phyloP scores from a whole-genome alignment of 1,284 basidiomycete genomes.

The Psilocybe mexicana region DNA sequence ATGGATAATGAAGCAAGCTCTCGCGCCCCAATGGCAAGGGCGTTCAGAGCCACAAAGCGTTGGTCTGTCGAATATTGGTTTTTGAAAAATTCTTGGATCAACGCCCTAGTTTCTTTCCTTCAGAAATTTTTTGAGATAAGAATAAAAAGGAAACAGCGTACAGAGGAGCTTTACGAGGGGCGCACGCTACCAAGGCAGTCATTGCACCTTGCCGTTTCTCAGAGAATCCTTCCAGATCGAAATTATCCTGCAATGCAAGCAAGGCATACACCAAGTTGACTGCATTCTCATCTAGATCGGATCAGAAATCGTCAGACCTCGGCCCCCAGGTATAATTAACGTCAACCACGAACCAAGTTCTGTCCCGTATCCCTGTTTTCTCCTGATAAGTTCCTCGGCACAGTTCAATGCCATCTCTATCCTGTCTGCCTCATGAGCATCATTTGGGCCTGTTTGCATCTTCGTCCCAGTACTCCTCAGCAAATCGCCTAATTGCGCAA shows the following conservation, averaged over 20 bases:
- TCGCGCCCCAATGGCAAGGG: slow-evolving; percentile 82
- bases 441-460: slow-evolving; percentile 41
- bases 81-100: slow-evolving; percentile 93
- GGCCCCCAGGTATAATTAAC: slow-evolving; percentile 3
- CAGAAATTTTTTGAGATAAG: background rate
- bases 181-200: slow-evolving; percentile 78
- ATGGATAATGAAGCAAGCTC: slow-evolving; percentile 78
- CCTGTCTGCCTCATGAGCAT: slow-evolving; percentile 70
- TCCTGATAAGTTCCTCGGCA: slow-evolving; percentile 81
- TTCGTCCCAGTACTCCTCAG: slow-evolving; percentile 52
- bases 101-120: slow-evolving; percentile 48
- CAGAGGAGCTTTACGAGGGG: slow-evolving; percentile 77
- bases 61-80: slow-evolving; percentile 89
- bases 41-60: slow-evolving; percentile 82
- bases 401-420: slow-evolving; percentile 77
- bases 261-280: slow-evolving; percentile 79
- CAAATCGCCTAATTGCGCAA: slow-evolving; percentile 76
- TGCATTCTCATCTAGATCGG: slow-evolving; percentile 77
- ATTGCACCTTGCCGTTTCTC: slow-evolving; percentile 74
- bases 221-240: slow-evolving; percentile 80
- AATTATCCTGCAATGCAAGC: slow-evolving; percentile 81
- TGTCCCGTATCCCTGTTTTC: slow-evolving; percentile 79
- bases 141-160: slow-evolving; percentile 39
- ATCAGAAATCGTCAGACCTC: background rate
- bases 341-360: slow-evolving; percentile 68